Conservation (phyloP, 768 basidiomycete species). For the Hericium coralloides region DNA sequence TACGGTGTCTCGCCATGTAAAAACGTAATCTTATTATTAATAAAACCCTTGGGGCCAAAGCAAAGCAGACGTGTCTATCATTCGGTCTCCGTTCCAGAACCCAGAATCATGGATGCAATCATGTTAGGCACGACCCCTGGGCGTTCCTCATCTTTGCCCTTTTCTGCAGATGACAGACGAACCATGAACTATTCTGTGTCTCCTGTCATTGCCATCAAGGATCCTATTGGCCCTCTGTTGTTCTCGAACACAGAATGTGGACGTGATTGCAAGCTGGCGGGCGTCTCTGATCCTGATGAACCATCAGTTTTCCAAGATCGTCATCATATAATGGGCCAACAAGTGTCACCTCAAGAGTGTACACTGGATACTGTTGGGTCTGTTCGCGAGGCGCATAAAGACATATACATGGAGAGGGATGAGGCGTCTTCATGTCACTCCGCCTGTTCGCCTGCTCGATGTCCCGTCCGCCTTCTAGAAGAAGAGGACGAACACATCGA, state of each 20-base stretch:
- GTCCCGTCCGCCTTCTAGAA: constrained; percentile 54
- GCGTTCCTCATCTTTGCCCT: constrained; percentile 12
- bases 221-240: constrained; percentile 6
- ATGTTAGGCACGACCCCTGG: background rate
- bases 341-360: constrained; percentile 1
- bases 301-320: background rate
- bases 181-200: constrained; percentile 2
- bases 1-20: too few relatives aligned
- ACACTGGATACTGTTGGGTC: constrained; percentile 3
- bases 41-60: too few relatives aligned
- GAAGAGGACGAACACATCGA: constrained; percentile 59
- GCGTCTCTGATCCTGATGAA: constrained; percentile 2
- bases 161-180: background rate
- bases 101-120: background rate
- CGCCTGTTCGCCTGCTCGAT: constrained; percentile 14
- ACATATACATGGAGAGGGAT: constrained; percentile 9
- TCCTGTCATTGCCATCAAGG: constrained; percentile 10
- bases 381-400: constrained; percentile 1
- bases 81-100: too few relatives aligned
- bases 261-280: background rate
- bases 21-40: too few relatives aligned
- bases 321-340: background rate
- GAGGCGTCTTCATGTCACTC: constrained; percentile 13
- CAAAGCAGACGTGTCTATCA: too few relatives aligned
- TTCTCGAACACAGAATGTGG: constrained; percentile 2